Conservation (phyloP, 176 grass and related monocot genomes). For the maize (Zea mays) region Zm-B73-REFERENCE-NAM-5.0 NC_050101.1:98461501-98462000, state of each 20-base stretch:
- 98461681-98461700: neutral
- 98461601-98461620: constrained; percentile 48
- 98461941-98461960: neutral
- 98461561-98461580: constrained; percentile 18
- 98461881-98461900: no score
- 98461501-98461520: neutral
- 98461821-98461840: neutral
- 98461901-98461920: constrained; percentile 19
- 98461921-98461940: neutral
- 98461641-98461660: neutral
- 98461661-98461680: constrained; percentile 33
- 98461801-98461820: neutral
- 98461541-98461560: constrained; percentile 26
- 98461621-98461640: constrained; percentile 13
- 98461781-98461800: neutral
- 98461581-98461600: constrained; percentile 19
- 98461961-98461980: neutral
- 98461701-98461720: constrained; percentile 7
- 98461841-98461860: neutral
- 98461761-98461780: neutral
- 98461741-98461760: constrained; percentile 3
- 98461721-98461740: neutral
- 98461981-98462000: neutral
- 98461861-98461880: no score
- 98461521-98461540: constrained; percentile 13